These are phyloP conservation scores for Rhynchospora pubera DNA, from an alignment of 176 grass and related monocot genomes.

Conservation along the genomic window DNA sequence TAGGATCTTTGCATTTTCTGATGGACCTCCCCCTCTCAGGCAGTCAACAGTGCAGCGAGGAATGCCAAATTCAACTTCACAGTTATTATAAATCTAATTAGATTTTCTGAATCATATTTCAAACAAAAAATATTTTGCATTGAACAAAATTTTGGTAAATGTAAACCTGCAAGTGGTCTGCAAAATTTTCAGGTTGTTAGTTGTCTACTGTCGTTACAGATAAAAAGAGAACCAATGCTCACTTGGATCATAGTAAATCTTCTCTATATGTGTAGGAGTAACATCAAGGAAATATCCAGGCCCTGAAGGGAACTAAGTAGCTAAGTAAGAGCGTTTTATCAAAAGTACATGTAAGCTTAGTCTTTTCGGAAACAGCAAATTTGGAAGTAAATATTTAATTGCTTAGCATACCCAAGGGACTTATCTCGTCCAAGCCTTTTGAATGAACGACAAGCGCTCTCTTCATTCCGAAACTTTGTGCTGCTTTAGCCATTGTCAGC, in stretches of 20 bases:
- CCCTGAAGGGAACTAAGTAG: slow-evolving; percentile 30
- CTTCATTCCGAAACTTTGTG: slow-evolving; percentile 83
- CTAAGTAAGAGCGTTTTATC: neutral
- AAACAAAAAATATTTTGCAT: neutral
- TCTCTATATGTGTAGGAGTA: slow-evolving; percentile 60
- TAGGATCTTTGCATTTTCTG: slow-evolving; percentile 70
- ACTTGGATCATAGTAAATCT: slow-evolving; percentile 86
- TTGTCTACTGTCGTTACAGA: neutral
- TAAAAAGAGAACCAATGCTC: slow-evolving; percentile 2
- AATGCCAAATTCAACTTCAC: slow-evolving; percentile 90
- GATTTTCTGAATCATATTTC: neutral
- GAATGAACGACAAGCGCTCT: slow-evolving; percentile 88
- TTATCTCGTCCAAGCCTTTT: slow-evolving; percentile 93
- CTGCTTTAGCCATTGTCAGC: slow-evolving; percentile 84
- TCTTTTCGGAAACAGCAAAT: slow-evolving; percentile 12
- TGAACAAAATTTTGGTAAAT: no score
- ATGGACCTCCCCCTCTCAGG: slow-evolving; percentile 64
- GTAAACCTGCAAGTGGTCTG: no score
- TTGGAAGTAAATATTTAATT: neutral
- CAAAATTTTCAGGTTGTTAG: no score
- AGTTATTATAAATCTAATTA: neutral
- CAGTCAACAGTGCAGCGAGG: slow-evolving; percentile 62
- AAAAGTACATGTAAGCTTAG: slow-evolving; percentile 9
- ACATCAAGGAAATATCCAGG: slow-evolving; percentile 94
- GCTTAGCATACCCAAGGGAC: slow-evolving; percentile 59